phyloP scores from a whole-genome alignment of 306 rosid genomes.

The Cicer chorassanicum region DNA sequence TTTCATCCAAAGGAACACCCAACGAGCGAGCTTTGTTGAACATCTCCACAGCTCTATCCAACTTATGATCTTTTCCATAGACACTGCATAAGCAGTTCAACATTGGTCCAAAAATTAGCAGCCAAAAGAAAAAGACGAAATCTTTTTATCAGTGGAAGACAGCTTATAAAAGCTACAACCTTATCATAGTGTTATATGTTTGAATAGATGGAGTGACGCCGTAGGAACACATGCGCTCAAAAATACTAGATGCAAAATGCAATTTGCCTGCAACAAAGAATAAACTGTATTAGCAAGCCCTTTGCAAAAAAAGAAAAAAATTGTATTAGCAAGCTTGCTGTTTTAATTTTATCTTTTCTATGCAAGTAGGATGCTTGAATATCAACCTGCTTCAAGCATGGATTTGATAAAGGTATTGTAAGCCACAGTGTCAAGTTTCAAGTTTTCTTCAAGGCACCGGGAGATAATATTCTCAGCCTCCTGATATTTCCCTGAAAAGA shows the following conservation, averaged over 20 bases:
- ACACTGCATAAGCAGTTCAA: slow-evolving; percentile 63
- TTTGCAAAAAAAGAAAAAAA: background rate
- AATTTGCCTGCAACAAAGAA: slow-evolving; percentile 67
- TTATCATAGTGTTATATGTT: slow-evolving; percentile 92
- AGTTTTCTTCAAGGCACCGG: slow-evolving; percentile 59
- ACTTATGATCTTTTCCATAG: slow-evolving; percentile 78
- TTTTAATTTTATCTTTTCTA: slow-evolving; percentile 15
- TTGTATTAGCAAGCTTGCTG: slow-evolving; percentile 48
- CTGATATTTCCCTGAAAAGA: slow-evolving; percentile 69
- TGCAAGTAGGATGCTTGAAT: slow-evolving; percentile 37
- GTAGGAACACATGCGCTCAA: slow-evolving; percentile 68
- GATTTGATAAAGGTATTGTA: slow-evolving; percentile 92
- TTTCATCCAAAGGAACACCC: slow-evolving; percentile 70
- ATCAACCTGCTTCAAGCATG: slow-evolving; percentile 84
- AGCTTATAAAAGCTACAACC: slow-evolving; percentile 52
- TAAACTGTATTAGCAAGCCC: slow-evolving; percentile 47
- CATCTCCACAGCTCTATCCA: slow-evolving; percentile 81
- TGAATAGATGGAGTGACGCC: slow-evolving; percentile 79
- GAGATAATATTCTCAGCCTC: slow-evolving; percentile 67
- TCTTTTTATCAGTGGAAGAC: background rate
- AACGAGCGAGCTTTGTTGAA: slow-evolving; percentile 63
- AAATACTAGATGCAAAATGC: slow-evolving; percentile 70
- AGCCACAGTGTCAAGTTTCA: slow-evolving; percentile 92
- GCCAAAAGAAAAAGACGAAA: slow-evolving; percentile 21
- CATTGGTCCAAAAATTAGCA: slow-evolving; percentile 32